Base-by-base conservation (phyloP, 2,329 filamentous ascomycete species). In the Botrytis elliptica region DNA sequence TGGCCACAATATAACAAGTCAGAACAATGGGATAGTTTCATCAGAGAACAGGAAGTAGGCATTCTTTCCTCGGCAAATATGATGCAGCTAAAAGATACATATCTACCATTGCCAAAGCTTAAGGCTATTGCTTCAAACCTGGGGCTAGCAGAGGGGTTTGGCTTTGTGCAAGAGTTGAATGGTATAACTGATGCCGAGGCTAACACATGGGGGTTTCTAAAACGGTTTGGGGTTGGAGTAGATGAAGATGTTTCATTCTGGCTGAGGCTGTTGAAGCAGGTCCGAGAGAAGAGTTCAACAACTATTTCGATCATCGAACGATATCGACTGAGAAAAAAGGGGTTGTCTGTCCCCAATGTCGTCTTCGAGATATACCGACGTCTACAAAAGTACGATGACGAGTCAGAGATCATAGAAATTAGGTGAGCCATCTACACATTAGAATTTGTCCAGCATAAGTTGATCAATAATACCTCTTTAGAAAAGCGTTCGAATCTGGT, bases 81-180 rank as follows among this genome's bases (percentile, higher is more conserved):
- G 49, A 52, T 0, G 49, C 1, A 2, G 3, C 10, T 52, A 52
- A n/a, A 52, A 0, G 0, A 0, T 1, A 52, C 49, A 0, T 52
- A 0, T 52, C 4, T 52, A 16, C 49, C 25, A n/a, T 0, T n/a
- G 7, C 2, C 49, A 52, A 52, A 52, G 49, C 49, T 52, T 0
- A 52, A n/a, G 14, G 25, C 0, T 52, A 52, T 52, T 0, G 49
- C 5, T n/a, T n/a, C 49, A n/a, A 52, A 5, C 16, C 0, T 52
- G 49, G 49, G 5, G 3, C 4, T 52, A n/a, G 49, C 6, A 52
- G 49, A 52, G 16, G 1, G 25, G 3, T n/a, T n/a, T 5, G 49
- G 25, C 10, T 52, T 52, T 16, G 7, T 52, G 10, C 0, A 3
- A 5, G 49, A 52, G 4, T 52, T 52, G 12, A 5, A 52, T 52